phyloP scores from a whole-genome alignment of 2,329 filamentous ascomycete species.

The Aspergillus sp. region DNA sequence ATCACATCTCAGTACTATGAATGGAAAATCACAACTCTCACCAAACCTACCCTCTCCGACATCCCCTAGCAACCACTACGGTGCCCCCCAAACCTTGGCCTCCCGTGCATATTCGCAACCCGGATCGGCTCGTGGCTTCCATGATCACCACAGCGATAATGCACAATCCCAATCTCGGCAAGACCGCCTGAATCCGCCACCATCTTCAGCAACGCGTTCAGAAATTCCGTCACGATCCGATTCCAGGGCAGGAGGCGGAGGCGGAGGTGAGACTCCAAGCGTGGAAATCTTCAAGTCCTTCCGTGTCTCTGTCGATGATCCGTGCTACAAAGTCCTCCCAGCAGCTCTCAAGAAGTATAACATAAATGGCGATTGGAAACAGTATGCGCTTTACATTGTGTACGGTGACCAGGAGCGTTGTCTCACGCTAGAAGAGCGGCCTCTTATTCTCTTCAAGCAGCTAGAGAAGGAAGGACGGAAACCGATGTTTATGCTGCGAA shows the following conservation, averaged over 20 bases:
- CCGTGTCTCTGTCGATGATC: slow-evolving; percentile 95
- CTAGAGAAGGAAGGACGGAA: slow-evolving; percentile 96
- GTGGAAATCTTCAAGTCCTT: slow-evolving; percentile 99
- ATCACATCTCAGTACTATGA: slow-evolving; percentile 68
- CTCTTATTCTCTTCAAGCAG: slow-evolving; percentile 94
- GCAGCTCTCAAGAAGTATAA: slow-evolving; percentile 97
- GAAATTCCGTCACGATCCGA: slow-evolving; percentile 34
- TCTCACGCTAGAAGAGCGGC: slow-evolving; percentile 86
- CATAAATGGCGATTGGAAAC: slow-evolving; percentile 95
- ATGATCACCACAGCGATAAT: slow-evolving; percentile 43
- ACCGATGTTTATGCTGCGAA: slow-evolving; percentile 97
- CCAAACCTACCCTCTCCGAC: slow-evolving; percentile 51
- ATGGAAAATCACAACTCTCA: slow-evolving; percentile 58
- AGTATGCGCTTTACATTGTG: slow-evolving; percentile 97
- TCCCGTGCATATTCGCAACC: slow-evolving; percentile 45
- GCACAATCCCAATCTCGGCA: slow-evolving; percentile 28
- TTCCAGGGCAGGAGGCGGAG: slow-evolving; percentile 26
- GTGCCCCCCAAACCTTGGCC: slow-evolving; percentile 42
- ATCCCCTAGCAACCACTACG: slow-evolving; percentile 41
- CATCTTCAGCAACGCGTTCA: slow-evolving; percentile 30
- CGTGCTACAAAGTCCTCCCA: slow-evolving; percentile 93
- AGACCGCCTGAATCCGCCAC: slow-evolving; percentile 35
- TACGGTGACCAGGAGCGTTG: slow-evolving; percentile 98
- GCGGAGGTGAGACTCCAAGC: slow-evolving; percentile 36
- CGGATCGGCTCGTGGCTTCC: slow-evolving; percentile 27